Evolutionary conservation across 2,329 filamentous ascomycete genomes (phyloP).

Genomic region (Epichloe baconii): DNA sequence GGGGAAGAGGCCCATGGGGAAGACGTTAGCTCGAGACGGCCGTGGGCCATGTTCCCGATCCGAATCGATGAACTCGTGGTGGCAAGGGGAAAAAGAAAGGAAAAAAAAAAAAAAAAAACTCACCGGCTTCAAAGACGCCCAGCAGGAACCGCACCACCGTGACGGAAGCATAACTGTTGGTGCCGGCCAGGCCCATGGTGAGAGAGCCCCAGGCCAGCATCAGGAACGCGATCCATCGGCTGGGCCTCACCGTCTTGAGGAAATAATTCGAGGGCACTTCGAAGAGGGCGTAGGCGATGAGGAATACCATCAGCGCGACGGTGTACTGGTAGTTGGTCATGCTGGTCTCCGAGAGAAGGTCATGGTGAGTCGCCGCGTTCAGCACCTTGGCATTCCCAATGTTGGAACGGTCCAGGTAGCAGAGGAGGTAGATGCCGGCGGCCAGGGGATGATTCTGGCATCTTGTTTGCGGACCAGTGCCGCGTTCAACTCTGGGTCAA

Average conservation of each 20-base stretch:
- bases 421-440: slow-evolving; percentile 52
- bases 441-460: slow-evolving; percentile 46
- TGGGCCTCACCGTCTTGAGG: slow-evolving; percentile 50
- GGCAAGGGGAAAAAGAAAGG: no score
- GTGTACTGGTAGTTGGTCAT: slow-evolving; percentile 52
- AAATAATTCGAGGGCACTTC: slow-evolving; percentile 55
- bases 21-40: slow-evolving; percentile 36
- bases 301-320: slow-evolving; percentile 44
- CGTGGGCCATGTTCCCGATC: neutral
- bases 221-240: slow-evolving; percentile 52
- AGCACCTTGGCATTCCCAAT: slow-evolving; percentile 58
- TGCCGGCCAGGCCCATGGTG: slow-evolving; percentile 53
- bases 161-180: slow-evolving; percentile 48
- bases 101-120: neutral
- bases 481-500: neutral
- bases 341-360: slow-evolving; percentile 47
- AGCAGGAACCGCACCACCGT: slow-evolving; percentile 55
- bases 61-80: neutral
- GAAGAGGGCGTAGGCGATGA: slow-evolving; percentile 46
- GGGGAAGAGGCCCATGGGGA: slow-evolving; percentile 39
- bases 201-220: slow-evolving; percentile 55
- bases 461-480: slow-evolving; percentile 36
- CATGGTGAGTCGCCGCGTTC: slow-evolving; percentile 44
- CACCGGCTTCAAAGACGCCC: slow-evolving; percentile 49
- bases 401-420: slow-evolving; percentile 55